These are phyloP conservation scores for Mesembryanthemum crystallinum DNA, from an alignment of 148 eudicot genomes.

Conservation along the genomic window DNA sequence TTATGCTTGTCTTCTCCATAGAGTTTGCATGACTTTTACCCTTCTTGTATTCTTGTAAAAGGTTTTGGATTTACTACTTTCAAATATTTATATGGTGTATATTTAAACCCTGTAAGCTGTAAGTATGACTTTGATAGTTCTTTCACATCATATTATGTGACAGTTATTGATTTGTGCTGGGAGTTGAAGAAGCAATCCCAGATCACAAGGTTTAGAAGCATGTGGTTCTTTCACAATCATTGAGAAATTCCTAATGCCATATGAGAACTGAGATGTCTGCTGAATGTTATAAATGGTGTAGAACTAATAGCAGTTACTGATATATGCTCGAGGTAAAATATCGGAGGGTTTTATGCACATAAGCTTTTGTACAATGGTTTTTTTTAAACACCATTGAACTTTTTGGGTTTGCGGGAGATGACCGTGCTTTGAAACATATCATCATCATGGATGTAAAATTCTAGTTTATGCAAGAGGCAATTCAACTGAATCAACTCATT, in stretches of 20 bases:
- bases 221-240: neutral
- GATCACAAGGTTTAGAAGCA: neutral
- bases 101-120: neutral
- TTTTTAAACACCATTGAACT: too few relatives aligned
- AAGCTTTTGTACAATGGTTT: too few relatives aligned
- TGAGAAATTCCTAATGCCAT: too few relatives aligned
- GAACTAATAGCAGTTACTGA: too few relatives aligned
- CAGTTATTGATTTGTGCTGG: neutral
- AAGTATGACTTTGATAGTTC: too few relatives aligned
- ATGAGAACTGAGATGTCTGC: too few relatives aligned
- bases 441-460: neutral
- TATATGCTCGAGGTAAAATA: too few relatives aligned
- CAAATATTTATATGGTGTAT: too few relatives aligned
- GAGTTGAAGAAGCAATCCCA: neutral
- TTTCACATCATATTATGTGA: neutral
- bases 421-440: neutral
- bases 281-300: too few relatives aligned
- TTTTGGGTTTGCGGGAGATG: neutral
- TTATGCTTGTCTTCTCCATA: neutral
- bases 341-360: too few relatives aligned
- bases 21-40: too few relatives aligned
- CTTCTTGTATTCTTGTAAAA: neutral
- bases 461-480: neutral
- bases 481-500: neutral
- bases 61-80: neutral